Evolutionary conservation across 306 rosid species (phyloP), one percentile per base, ranked within the genome.

Genomic region (Medicago ruthenica): DNA sequence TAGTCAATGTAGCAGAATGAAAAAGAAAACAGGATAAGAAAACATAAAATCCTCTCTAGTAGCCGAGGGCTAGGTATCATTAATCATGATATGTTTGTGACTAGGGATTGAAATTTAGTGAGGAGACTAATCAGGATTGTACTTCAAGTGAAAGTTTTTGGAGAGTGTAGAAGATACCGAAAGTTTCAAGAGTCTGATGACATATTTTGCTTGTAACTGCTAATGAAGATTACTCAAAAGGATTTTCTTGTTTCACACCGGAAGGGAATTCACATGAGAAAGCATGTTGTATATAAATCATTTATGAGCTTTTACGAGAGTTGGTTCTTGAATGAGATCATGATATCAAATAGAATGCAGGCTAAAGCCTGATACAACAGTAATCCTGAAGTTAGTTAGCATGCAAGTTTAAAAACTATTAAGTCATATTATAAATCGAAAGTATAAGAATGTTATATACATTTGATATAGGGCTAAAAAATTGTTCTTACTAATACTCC

Each of bases 121-220:
- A 73, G 74, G 74, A 53, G 53, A 53, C 50, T 22, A 8, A 59
- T 67, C 22, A 62, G 54, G 54, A 65, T 39, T 69, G 73, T 75
- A 39, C 14, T 54, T 65, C 48, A 71, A 71, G 53, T 67, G 53
- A 45, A 55, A 66, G n/a, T 6, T 71, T 72, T 39, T 58, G 36
- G 79, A 73, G 21, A 65, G 64, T 77, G 72, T 77, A 58, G 24
- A 66, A 42, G 45, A 77, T 45, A 67, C 68, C 47, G 9, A 27
- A 31, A 41, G 0, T 55, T 54, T 55, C 13, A 22, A 16, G 22
- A 68, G 61, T 40, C 37, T 27, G 73, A 42, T 62, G 78, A 36
- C 53, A 63, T 47, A 64, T 16, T 64, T 64, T 24, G 27, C 24
- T 55, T 22, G 50, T 54, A 20, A 44, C 18, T 9, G 10, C 62